Conservation (phyloP, 805 yeast species). For the Kregervanrija fluxuum region DNA sequence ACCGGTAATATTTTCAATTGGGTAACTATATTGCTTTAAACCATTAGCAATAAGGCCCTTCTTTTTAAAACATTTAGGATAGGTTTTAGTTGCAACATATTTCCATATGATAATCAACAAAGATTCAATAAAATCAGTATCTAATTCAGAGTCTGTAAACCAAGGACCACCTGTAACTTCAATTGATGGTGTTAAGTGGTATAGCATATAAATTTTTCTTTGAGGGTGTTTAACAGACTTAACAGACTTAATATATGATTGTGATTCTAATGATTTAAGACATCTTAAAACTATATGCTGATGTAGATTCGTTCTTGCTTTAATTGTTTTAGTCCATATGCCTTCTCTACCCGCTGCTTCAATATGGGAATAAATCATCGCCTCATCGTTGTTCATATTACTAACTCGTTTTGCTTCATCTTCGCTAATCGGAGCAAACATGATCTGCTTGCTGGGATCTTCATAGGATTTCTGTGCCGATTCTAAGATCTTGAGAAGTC, state of each 20-base stretch:
- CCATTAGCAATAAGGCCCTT: slow-evolving; percentile 16
- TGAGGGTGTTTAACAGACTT: slow-evolving; percentile 89
- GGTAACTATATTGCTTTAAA: slow-evolving; percentile 22
- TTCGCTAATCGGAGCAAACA: slow-evolving; percentile 67
- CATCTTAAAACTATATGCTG: slow-evolving; percentile 86
- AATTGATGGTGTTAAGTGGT: slow-evolving; percentile 84
- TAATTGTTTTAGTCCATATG: slow-evolving; percentile 89
- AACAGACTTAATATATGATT: slow-evolving; percentile 79
- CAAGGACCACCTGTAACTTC: slow-evolving; percentile 99
- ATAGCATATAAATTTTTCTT: slow-evolving; percentile 91
- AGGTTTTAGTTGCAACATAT: slow-evolving; percentile 67
- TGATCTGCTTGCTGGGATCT: slow-evolving; percentile 32
- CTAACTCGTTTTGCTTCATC: slow-evolving; percentile 72
- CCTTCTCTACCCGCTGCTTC: slow-evolving; percentile 94
- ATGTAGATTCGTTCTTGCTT: slow-evolving; percentile 81
- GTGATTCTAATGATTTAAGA: slow-evolving; percentile 70
- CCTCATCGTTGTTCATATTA: slow-evolving; percentile 80
- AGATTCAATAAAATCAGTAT: slow-evolving; percentile 85
- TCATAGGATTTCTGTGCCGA: slow-evolving; percentile 35
- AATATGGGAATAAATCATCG: slow-evolving; percentile 83
- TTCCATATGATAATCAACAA: slow-evolving; percentile 82
- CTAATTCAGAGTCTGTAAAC: slow-evolving; percentile 95
- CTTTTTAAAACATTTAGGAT: slow-evolving; percentile 61
- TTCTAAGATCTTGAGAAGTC: slow-evolving; percentile 62
- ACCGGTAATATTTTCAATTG: slow-evolving; percentile 14